Evolutionary conservation across 352 stramenopile species (phyloP).

Genomic region (Phytophthora niederhauseri): DNA sequence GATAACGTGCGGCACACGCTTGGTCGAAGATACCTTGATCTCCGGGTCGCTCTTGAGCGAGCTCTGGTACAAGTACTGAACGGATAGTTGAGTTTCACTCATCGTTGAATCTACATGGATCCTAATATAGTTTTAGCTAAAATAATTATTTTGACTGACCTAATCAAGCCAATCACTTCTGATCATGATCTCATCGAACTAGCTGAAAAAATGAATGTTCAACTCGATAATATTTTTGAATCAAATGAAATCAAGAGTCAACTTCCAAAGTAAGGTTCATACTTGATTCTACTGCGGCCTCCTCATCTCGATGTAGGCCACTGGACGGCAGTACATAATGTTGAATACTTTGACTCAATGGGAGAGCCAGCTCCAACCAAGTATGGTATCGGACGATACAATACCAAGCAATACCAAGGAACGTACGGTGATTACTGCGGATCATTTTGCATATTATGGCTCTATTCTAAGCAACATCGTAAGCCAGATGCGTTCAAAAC

Average conservation of each 20-base stretch:
- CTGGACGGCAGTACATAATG: background rate
- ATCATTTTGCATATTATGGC: background rate
- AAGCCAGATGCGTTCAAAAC: background rate
- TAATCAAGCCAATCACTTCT: conserved; percentile 1
- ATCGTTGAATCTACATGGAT: too few species aligned
- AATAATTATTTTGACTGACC: background rate
- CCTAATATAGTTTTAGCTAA: background rate
- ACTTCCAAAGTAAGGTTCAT: background rate
- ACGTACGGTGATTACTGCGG: conserved; percentile 1
- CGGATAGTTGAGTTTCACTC: too few species aligned
- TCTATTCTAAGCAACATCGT: background rate
- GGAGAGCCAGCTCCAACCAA: background rate
- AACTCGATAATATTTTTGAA: background rate
- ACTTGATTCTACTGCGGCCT: background rate
- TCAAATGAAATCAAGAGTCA: background rate
- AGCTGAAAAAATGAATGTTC: background rate
- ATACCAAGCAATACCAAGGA: conserved; percentile 1
- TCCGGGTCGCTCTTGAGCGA: background rate
- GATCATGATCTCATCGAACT: conserved; percentile 2
- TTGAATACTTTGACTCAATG: background rate
- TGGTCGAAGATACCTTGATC: background rate
- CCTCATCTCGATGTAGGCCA: background rate
- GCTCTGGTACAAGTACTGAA: background rate
- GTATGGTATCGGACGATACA: background rate
- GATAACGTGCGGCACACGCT: background rate